phyloP scores from a whole-genome alignment of 306 rosid species.

The Vigna unguiculata region DNA sequence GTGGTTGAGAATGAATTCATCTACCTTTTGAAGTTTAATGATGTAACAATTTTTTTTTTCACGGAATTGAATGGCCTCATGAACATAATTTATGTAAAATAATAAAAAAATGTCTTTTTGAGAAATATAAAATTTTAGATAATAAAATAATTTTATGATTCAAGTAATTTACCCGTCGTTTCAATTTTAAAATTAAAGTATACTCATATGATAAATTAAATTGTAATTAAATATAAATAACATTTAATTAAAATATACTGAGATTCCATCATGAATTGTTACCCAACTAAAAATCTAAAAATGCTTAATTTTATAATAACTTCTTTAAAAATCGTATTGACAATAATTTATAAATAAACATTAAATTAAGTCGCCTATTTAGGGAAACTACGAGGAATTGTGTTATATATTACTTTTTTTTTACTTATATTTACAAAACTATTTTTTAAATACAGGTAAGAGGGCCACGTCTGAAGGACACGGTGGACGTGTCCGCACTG shows the following conservation, averaged over 20 bases:
- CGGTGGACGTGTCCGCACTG: conserved; percentile 91
- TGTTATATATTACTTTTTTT: background rate
- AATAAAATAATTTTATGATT: background rate
- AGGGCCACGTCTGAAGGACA: conserved; percentile 76
- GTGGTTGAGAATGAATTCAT: background rate
- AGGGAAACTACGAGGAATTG: background rate
- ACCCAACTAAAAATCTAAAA: background rate
- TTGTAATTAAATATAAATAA: background rate
- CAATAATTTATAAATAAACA: background rate
- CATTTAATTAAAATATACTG: background rate
- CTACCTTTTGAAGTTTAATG: too few relatives aligned
- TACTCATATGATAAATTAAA: background rate
- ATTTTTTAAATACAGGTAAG: conserved; percentile 63
- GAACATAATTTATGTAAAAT: background rate
- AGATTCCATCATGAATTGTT: background rate
- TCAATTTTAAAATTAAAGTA: background rate
- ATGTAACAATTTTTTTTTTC: too few relatives aligned
- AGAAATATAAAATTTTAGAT: background rate
- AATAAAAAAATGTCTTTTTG: background rate
- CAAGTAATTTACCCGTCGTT: background rate
- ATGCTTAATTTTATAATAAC: background rate
- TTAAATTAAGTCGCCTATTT: background rate
- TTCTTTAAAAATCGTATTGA: background rate
- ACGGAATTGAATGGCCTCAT: too few relatives aligned
- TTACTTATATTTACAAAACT: background rate